Base-by-base conservation (phyloP, 495 filamentous ascomycete species). In the Penicillium lagena region DNA sequence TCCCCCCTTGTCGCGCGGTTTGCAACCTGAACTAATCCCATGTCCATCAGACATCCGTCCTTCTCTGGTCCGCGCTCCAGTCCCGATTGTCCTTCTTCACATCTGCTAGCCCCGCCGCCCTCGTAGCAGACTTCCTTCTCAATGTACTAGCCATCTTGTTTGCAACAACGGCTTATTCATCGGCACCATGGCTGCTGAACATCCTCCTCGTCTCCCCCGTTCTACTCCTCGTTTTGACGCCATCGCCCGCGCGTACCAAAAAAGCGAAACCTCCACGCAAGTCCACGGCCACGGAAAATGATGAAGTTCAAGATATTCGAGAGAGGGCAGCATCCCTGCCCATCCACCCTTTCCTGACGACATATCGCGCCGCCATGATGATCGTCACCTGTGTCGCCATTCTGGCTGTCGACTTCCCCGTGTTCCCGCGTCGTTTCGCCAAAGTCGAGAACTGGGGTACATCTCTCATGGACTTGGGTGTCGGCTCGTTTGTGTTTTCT, bases 401-500 rank as follows among this genome's bases (percentile, higher is more conserved):
- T 50, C 77, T 99, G n/a, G 93, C 94, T 9, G 93, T 99, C 14
- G 93, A 99, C 66, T 99, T 99, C 57, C 79, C 72, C 13, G 68
- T 94, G 40, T 99, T 99, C 50, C 93, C 93, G 2, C 81, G 93
- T 2, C 85, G 93, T 6, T 96, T 96, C 57, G 93, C 89, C 13
- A 99, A 99, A 69, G 93, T 90, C 0, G 93, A 99, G 67, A 96
- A 85, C 32, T 99, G 93, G 90, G 93, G 93, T 14, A 96, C 93
- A 14, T 96, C 90, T 3, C 61, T 99, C 49, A 99, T 99, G 93
- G 93, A 99, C 64, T 74, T 97, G 54, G 93, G 93, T 9, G 93
- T 99, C 37, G 93, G 93, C 6, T 95, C 90, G 1, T 99, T 99
- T 57, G 93, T 99, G 47, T 99, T 95, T 66, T 89, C 90, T 2